Conservation (phyloP, 2,329 filamentous ascomycete genomes). For the Pyrenophora teres region DNA sequence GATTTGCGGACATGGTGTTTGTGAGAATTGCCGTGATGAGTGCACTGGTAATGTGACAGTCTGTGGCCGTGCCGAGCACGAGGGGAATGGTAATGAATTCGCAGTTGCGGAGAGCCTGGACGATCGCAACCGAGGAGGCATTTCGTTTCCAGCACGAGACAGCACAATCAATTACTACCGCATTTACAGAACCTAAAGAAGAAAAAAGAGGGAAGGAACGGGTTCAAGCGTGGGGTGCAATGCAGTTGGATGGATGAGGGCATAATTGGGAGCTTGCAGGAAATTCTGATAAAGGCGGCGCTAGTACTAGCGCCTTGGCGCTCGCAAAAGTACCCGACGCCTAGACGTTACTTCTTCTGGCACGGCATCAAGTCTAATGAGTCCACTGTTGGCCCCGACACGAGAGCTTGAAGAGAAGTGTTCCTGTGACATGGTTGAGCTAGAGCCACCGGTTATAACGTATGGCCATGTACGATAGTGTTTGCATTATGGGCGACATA, state of each 20-base stretch:
- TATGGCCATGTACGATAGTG: no score
- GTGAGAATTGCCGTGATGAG: constrained; percentile 43
- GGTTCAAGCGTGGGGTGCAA: constrained; percentile 13
- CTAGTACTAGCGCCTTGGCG: constrained; percentile 10
- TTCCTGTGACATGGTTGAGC: no score
- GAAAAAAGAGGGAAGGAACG: constrained; percentile 7
- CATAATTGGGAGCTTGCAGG: constrained; percentile 10
- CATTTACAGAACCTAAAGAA: constrained; percentile 28
- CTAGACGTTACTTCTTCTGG: neutral
- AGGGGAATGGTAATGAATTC: constrained; percentile 19
- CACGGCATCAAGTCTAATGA: no score
- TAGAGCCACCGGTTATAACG: no score
- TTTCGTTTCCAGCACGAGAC: constrained; percentile 17
- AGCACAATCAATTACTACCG: constrained; percentile 25
- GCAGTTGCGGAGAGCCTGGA: constrained; percentile 32
- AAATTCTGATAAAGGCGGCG: constrained; percentile 10
- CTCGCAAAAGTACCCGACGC: neutral
- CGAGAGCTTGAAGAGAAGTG: no score
- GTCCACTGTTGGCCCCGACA: no score
- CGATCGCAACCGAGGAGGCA: constrained; percentile 44
- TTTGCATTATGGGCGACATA: no score
- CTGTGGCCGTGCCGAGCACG: constrained; percentile 31
- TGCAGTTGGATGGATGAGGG: constrained; percentile 13
- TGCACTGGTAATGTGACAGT: constrained; percentile 28
- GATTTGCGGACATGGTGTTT: constrained; percentile 44